Percentiles rank a stretch among this genome's conserved stretches.
phyloP scores from a whole-genome alignment of 2,329 filamentous ascomycete species.

The Xylaria sp. region DNA sequence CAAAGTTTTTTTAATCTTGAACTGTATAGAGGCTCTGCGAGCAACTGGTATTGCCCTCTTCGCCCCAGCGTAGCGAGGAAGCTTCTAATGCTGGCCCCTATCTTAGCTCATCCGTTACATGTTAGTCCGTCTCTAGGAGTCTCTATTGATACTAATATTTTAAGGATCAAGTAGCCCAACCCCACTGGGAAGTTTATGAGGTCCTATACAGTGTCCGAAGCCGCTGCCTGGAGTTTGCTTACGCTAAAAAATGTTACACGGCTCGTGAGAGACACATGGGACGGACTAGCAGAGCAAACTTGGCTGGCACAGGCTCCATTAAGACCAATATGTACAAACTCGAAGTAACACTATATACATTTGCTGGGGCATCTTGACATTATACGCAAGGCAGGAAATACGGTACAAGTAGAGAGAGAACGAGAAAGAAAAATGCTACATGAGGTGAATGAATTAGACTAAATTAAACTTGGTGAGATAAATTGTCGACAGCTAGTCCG shows the following conservation, averaged over 20 bases:
- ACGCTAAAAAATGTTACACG: neutral
- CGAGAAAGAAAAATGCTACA: too few species aligned
- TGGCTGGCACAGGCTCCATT: neutral
- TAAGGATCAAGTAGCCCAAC: neutral
- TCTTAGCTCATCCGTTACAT: neutral
- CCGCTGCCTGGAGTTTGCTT: neutral
- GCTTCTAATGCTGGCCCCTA: too few species aligned
- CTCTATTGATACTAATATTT: neutral
- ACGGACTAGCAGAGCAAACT: neutral
- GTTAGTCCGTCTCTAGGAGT: neutral
- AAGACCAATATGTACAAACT: neutral
- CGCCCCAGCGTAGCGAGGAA: too few species aligned
- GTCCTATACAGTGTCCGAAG: neutral
- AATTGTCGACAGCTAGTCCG: too few species aligned
- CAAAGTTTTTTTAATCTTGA: too few species aligned
- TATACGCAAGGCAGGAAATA: too few species aligned
- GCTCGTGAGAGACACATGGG: neutral
- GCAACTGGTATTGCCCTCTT: too few species aligned
- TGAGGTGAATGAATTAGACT: too few species aligned
- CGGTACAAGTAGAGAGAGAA: too few species aligned
- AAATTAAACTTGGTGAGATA: too few species aligned
- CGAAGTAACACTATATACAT: neutral
- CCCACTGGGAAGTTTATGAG: neutral
- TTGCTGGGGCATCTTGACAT: too few species aligned
- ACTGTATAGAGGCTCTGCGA: too few species aligned